Evolutionary conservation across 495 filamentous ascomycete genomes (phyloP).

Genomic region (Xylaria cubensis): DNA sequence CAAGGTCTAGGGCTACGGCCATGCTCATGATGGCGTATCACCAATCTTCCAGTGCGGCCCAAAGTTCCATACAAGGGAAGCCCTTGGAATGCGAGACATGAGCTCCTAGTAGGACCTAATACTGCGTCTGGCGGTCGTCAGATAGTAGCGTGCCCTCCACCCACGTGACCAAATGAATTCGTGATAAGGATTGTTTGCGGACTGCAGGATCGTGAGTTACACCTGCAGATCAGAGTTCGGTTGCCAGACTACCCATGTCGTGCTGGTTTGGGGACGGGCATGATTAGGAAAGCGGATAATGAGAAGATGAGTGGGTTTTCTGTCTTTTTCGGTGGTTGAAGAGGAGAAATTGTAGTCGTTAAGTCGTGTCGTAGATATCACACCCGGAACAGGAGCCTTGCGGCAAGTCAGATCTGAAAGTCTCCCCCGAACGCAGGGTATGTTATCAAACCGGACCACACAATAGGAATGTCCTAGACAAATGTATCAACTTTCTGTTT

Average conservation of each 20-base stretch:
- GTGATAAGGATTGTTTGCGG: conserved; percentile 16
- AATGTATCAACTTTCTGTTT: conserved; percentile 38
- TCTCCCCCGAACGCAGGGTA: conserved; percentile 46
- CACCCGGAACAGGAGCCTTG: conserved; percentile 60
- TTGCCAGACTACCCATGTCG: conserved; percentile 20
- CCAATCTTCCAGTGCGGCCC: neutral
- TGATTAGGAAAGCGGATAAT: conserved; percentile 46
- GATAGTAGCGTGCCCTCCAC: conserved; percentile 34
- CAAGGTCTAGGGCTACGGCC: conserved; percentile 4
- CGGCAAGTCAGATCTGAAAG: conserved; percentile 65
- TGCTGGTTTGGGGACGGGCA: conserved; percentile 21
- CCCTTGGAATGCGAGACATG: neutral
- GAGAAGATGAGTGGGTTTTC: conserved; percentile 44
- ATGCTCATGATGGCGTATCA: neutral
- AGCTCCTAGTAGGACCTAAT: neutral
- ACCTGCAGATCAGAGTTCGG: conserved; percentile 31
- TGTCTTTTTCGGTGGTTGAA: conserved; percentile 29
- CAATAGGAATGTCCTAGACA: conserved; percentile 44
- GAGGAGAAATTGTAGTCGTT: conserved; percentile 49
- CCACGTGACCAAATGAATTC: conserved; percentile 23
- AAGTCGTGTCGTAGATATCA: conserved; percentile 52
- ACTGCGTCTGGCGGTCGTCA: neutral
- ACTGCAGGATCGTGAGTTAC: conserved; percentile 11
- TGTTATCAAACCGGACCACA: conserved; percentile 52
- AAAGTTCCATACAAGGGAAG: neutral